These are phyloP conservation scores for Sophora flavescens DNA, from an alignment of 306 rosid genomes.

Conservation along the genomic window DNA sequence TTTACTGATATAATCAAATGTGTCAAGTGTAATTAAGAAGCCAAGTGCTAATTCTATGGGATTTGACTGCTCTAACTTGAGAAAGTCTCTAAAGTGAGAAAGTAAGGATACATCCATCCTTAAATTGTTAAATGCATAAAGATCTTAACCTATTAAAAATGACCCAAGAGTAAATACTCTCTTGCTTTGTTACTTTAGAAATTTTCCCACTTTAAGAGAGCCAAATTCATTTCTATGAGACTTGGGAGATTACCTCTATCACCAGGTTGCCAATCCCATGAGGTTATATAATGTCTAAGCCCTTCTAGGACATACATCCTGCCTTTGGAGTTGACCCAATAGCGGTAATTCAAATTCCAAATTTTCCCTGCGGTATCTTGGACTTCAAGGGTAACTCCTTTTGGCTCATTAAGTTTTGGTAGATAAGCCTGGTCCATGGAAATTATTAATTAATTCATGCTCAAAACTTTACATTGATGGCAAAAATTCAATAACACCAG, in stretches of 20 bases:
- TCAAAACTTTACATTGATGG: neutral
- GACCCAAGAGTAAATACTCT: too few relatives aligned
- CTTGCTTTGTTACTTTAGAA: too few relatives aligned
- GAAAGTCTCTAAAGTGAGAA: too few relatives aligned
- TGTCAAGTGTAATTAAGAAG: neutral
- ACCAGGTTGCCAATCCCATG: slow-evolving; percentile 43
- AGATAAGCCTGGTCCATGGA: slow-evolving; percentile 35
- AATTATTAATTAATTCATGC: neutral
- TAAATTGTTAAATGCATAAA: too few relatives aligned
- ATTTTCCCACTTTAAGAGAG: too few relatives aligned
- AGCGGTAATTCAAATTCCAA: slow-evolving; percentile 41
- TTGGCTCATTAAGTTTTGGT: slow-evolving; percentile 13
- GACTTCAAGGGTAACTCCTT: neutral
- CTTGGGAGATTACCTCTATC: slow-evolving; percentile 43
- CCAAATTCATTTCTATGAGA: neutral
- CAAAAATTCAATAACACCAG: neutral
- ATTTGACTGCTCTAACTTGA: neutral
- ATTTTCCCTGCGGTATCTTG: slow-evolving; percentile 31
- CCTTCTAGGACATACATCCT: slow-evolving; percentile 46
- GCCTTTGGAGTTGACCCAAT: slow-evolving; percentile 38
- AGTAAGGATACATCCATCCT: too few relatives aligned
- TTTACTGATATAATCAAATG: neutral
- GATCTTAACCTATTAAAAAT: too few relatives aligned
- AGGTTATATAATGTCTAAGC: slow-evolving; percentile 39
- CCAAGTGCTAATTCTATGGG: neutral